Conservation (phyloP, 345 rosid species). For the Lenwebbia sp. region DNA sequence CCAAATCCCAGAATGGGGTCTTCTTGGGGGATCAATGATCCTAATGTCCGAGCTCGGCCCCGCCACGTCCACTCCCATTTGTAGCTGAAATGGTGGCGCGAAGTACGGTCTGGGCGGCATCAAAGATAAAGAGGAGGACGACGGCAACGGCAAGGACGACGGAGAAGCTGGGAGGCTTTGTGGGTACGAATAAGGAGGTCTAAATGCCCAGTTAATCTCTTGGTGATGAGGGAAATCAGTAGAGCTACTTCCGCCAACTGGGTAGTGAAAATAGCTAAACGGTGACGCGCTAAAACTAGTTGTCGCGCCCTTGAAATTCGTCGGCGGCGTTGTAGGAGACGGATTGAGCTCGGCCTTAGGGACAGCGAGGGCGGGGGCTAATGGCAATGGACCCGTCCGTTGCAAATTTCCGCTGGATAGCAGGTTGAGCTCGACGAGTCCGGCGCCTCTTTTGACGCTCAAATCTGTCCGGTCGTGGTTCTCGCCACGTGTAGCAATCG, state of each 20-base stretch:
- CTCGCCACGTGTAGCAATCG: background rate
- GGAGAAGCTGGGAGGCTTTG: constrained; percentile 25
- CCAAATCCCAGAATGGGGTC: constrained; percentile 93
- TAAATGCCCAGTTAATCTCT: constrained; percentile 39
- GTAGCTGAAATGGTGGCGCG: constrained; percentile 42
- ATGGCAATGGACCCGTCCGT: constrained; percentile 8
- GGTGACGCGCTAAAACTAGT: background rate
- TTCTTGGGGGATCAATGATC: constrained; percentile 69
- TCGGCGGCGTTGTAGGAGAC: background rate
- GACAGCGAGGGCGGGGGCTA: background rate
- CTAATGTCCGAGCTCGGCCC: constrained; percentile 62
- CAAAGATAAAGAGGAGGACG: constrained; percentile 34
- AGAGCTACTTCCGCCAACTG: background rate
- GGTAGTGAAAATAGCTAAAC: background rate
- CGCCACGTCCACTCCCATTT: constrained; percentile 30
- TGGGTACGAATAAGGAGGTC: constrained; percentile 25
- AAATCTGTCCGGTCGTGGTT: background rate
- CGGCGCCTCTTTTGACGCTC: background rate
- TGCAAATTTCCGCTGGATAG: constrained; percentile 22
- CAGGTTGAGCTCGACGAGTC: constrained; percentile 46
- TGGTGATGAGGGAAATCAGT: background rate
- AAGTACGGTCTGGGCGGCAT: constrained; percentile 53
- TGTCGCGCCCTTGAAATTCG: background rate
- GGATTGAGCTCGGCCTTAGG: background rate
- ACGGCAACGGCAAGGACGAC: constrained; percentile 18